These are phyloP conservation scores for Claviceps purpurea DNA, from an alignment of 2,329 filamentous ascomycete species.

Conservation along the genomic window DNA sequence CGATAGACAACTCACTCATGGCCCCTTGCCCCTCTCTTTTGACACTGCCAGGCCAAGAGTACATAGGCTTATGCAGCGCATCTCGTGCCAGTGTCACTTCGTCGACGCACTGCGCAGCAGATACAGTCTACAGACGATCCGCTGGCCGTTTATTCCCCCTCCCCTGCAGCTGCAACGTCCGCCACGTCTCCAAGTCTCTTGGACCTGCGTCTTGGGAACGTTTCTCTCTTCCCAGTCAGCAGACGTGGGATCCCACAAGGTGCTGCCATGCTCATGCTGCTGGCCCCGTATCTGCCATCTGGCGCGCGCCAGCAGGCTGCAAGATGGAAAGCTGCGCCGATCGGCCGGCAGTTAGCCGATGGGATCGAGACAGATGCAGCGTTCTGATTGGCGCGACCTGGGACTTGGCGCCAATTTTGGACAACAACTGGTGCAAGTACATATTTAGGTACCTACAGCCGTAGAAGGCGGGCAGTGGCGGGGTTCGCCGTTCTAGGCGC, in stretches of 20 bases:
- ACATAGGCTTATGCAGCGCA: neutral
- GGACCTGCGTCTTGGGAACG: no score
- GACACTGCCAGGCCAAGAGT: neutral
- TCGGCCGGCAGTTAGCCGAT: constrained; percentile 3
- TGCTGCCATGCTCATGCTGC: neutral
- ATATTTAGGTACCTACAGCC: no score
- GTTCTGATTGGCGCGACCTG: constrained; percentile 2
- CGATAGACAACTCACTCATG: neutral
- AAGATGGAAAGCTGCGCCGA: neutral
- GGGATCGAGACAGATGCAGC: neutral
- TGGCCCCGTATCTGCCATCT: constrained; percentile 1
- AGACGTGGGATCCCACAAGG: no score
- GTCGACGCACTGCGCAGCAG: neutral
- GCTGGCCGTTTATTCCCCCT: neutral
- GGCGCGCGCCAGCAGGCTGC: neutral
- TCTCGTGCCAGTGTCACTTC: constrained; percentile 1
- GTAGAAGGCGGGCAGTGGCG: neutral
- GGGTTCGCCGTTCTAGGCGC: no score
- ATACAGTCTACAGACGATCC: neutral
- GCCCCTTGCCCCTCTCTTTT: neutral
- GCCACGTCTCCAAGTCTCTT: no score
- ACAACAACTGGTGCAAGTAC: neutral
- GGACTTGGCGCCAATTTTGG: constrained; percentile 4
- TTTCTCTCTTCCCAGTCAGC: no score
- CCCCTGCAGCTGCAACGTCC: no score